A percentile compares a stretch with the other conserved stretches of the same genome.
Conservation (phyloP, 305 asterid species). For the Vinca major region DNA sequence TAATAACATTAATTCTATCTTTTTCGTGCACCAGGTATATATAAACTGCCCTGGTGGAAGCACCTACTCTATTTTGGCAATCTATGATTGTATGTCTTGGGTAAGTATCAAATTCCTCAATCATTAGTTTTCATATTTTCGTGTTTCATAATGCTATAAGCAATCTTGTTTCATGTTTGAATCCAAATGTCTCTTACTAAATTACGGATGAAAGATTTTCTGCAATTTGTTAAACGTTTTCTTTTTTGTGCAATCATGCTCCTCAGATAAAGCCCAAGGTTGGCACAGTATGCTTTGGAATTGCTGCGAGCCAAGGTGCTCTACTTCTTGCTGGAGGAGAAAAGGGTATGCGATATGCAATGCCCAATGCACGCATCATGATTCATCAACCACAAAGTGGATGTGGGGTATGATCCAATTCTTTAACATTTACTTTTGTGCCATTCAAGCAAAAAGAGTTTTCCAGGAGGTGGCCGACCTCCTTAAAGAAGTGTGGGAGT, state of each 20-base stretch:
- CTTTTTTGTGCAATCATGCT: constrained; percentile 9
- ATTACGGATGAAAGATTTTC: neutral
- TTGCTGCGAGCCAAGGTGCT: constrained; percentile 75
- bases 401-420: constrained; percentile 58
- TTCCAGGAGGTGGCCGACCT: neutral
- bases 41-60: constrained; percentile 92
- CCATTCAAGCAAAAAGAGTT: neutral
- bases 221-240: constrained; percentile 4
- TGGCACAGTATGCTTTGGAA: constrained; percentile 83
- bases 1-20: constrained; percentile 15
- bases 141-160: neutral
- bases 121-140: neutral
- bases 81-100: constrained; percentile 99
- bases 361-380: constrained; percentile 48
- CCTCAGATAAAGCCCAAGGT: constrained; percentile 79
- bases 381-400: constrained; percentile 43
- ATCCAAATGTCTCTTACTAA: neutral
- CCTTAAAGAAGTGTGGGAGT: neutral
- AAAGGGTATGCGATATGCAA: constrained; percentile 45
- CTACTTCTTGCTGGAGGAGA: constrained; percentile 83
- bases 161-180: neutral
- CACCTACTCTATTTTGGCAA: constrained; percentile 69
- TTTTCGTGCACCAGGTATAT: constrained; percentile 44
- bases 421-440: neutral
- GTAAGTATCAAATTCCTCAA: constrained; percentile 31